Conservation (phyloP, 768 basidiomycete species). For the Roridomyces roridus region DNA sequence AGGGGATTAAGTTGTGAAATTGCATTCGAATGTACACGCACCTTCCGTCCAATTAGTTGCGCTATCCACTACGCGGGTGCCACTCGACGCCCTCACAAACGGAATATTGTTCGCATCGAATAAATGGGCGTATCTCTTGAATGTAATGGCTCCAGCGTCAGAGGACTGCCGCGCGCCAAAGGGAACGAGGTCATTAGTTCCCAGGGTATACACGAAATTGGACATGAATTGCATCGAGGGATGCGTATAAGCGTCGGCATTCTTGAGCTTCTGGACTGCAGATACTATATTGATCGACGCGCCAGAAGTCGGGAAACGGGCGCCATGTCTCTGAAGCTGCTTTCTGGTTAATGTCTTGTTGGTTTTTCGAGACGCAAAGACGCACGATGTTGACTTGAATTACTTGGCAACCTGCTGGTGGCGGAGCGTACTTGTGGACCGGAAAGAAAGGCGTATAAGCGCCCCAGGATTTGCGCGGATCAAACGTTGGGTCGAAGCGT, state of each 20-base stretch:
- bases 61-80: constrained; percentile 65
- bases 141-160: constrained; percentile 44
- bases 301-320: constrained; percentile 71
- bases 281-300: constrained; percentile 47
- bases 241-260: constrained; percentile 51
- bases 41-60: constrained; percentile 77
- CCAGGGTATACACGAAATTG: constrained; percentile 64
- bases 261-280: constrained; percentile 60
- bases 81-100: constrained; percentile 57
- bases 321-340: constrained; percentile 83
- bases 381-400: constrained; percentile 67
- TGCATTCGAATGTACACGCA: constrained; percentile 25
- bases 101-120: constrained; percentile 43
- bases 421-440: constrained; percentile 47
- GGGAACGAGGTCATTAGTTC: constrained; percentile 63
- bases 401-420: constrained; percentile 56
- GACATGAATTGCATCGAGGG: constrained; percentile 60
- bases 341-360: background rate
- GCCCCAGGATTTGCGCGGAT: constrained; percentile 51
- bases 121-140: constrained; percentile 47
- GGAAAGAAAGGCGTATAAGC: constrained; percentile 68
- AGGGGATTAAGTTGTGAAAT: background rate
- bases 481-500: background rate
- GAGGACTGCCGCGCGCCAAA: constrained; percentile 67
- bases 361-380: background rate